These are phyloP conservation scores for Peniophora sp. DNA, from an alignment of 1,284 basidiomycete species.

Conservation along the genomic window DNA sequence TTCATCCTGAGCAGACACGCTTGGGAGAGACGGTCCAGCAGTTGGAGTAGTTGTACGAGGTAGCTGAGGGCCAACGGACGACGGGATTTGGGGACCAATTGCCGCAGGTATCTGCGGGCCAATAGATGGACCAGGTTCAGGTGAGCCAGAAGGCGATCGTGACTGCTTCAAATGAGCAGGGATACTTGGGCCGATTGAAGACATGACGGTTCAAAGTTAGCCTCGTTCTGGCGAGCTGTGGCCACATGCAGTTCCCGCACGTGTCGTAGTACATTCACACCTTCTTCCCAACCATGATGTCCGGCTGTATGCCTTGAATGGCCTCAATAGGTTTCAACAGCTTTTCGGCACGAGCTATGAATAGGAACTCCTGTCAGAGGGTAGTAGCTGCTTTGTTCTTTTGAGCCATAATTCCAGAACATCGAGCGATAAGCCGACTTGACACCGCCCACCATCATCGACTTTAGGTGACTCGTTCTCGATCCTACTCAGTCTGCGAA, in stretches of 20 bases:
- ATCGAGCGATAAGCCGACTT: no score
- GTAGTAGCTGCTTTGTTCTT: no score
- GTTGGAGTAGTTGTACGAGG: slow-evolving; percentile 11
- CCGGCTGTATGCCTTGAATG: no score
- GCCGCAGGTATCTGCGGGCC: slow-evolving; percentile 7
- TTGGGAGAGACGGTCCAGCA: slow-evolving; percentile 1
- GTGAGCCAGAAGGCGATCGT: slow-evolving; percentile 1
- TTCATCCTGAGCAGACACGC: slow-evolving; percentile 19
- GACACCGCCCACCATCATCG: no score
- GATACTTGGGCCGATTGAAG: slow-evolving; percentile 44
- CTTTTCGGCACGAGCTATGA: no score
- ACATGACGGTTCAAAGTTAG: slow-evolving; percentile 19
- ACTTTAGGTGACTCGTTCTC: no score
- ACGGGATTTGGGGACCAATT: slow-evolving; percentile 10
- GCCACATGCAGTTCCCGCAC: not conserved
- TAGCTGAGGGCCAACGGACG: slow-evolving; percentile 16
- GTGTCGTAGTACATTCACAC: not conserved
- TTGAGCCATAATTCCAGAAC: no score
- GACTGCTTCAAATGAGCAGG: slow-evolving; percentile 29
- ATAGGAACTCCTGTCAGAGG: no score
- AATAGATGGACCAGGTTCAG: slow-evolving; percentile 8
- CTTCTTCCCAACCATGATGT: no score
- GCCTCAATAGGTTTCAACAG: no score
- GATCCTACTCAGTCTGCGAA: not conserved
- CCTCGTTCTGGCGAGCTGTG: not conserved